These are phyloP conservation scores for Yamadazyma atmosphaerica DNA, from an alignment of 1,139 yeast species.

Conservation along the genomic window DNA sequence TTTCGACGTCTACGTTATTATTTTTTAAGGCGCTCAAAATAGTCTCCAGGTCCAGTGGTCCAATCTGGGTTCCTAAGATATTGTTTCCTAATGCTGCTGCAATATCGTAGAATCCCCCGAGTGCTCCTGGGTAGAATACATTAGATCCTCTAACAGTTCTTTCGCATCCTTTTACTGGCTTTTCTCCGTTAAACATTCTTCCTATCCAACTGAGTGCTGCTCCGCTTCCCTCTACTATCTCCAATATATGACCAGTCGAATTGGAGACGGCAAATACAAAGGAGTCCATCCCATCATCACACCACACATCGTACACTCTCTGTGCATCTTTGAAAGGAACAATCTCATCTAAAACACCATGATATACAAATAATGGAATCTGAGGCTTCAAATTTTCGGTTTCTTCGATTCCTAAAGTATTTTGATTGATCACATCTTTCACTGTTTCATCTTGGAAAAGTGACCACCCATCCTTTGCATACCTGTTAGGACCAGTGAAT, in stretches of 20 bases:
- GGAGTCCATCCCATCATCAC: constrained; percentile 28
- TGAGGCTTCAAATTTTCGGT: constrained; percentile 22
- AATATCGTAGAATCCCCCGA: constrained; percentile 6
- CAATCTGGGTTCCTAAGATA: constrained; percentile 12
- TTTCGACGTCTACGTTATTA: constrained; percentile 1
- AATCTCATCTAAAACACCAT: constrained; percentile 30
- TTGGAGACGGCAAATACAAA: constrained; percentile 28
- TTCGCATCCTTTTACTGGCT: constrained; percentile 28
- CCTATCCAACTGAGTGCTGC: constrained; percentile 30
- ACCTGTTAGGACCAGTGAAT: constrained; percentile 19
- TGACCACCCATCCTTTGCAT: constrained; percentile 17
- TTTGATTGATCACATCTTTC: constrained; percentile 15
- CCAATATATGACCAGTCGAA: constrained; percentile 28
- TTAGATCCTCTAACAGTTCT: constrained; percentile 23
- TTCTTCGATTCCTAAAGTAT: constrained; percentile 18
- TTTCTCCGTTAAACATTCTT: constrained; percentile 20
- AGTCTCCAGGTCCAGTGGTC: constrained; percentile 9
- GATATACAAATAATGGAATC: constrained; percentile 35
- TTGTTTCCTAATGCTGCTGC: constrained; percentile 9
- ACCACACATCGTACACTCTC: constrained; percentile 31
- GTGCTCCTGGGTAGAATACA: constrained; percentile 24
- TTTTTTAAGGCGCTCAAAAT: not conserved
- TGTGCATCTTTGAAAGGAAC: constrained; percentile 27
- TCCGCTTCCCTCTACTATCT: constrained; percentile 27
- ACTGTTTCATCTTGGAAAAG: constrained; percentile 10